Evolutionary conservation across 352 stramenopile species (phyloP).

Genomic region (Phytophthora megakarya): DNA sequence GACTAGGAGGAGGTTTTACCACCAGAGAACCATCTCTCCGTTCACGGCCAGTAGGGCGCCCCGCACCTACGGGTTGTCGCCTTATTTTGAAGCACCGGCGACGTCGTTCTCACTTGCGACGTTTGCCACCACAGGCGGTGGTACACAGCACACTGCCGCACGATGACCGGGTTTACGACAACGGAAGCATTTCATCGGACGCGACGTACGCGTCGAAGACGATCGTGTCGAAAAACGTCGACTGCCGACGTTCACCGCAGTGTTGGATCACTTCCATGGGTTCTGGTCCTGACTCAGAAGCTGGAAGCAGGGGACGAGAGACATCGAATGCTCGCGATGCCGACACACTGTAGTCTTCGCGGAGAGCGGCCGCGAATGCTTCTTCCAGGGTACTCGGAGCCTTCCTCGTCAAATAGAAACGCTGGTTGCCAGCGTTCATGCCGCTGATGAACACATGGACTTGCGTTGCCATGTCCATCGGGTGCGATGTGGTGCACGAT

Average conservation of each 20-base stretch:
- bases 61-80: conserved; percentile 11
- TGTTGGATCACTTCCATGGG: conserved; percentile 20
- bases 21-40: too few species aligned
- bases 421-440: conserved; percentile 8
- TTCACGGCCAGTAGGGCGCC: too few species aligned
- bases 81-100: conserved; percentile 8
- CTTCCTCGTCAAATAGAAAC: conserved; percentile 10
- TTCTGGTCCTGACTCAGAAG: neutral
- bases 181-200: conserved; percentile 11
- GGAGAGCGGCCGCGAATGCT: conserved; percentile 9
- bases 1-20: too few species aligned
- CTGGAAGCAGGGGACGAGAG: neutral
- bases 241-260: neutral
- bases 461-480: conserved; percentile 8
- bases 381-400: conserved; percentile 8
- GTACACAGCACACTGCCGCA: neutral
- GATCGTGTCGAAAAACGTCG: neutral
- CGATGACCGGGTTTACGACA: neutral
- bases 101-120: neutral
- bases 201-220: neutral
- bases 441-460: neutral
- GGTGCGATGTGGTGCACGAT: conserved; percentile 8
- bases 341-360: conserved; percentile 12
- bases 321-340: conserved; percentile 11
- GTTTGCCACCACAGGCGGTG: conserved; percentile 1